Percentiles rank a stretch among this genome's conserved stretches.
Conservation (phyloP, 176 grass and related monocot genomes). For the Carex scoparia region DNA sequence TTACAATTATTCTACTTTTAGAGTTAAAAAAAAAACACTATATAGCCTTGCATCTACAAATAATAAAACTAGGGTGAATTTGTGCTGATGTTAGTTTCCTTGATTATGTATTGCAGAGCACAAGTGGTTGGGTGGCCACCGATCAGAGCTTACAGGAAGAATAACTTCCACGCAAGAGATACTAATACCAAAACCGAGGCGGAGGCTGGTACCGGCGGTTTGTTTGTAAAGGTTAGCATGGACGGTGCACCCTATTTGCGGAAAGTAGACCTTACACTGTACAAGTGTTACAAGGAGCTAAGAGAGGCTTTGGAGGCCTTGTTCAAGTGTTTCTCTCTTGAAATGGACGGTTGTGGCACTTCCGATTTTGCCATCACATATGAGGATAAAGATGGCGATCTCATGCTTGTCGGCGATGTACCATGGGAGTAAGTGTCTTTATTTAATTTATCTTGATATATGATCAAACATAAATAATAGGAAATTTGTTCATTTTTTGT, state of each 20-base stretch:
- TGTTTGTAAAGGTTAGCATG: constrained; percentile 96
- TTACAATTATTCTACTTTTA: background rate
- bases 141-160: constrained; percentile 80
- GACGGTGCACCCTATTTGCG: constrained; percentile 76
- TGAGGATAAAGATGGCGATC: constrained; percentile 81
- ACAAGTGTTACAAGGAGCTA: constrained; percentile 80
- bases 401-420: constrained; percentile 85
- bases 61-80: background rate
- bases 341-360: background rate
- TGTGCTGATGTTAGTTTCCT: background rate
- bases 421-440: constrained; percentile 63
- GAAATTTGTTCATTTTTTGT: background rate
- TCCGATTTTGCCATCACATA: constrained; percentile 64
- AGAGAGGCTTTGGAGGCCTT: constrained; percentile 72
- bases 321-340: constrained; percentile 67
- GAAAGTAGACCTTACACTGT: constrained; percentile 74
- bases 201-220: constrained; percentile 22
- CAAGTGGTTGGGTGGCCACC: constrained; percentile 95
- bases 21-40: background rate
- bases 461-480: background rate
- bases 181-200: constrained; percentile 20
- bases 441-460: background rate
- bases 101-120: constrained; percentile 38
- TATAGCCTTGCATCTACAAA: no score
- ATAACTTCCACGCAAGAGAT: constrained; percentile 54